Evolutionary conservation across 345 rosid species (phyloP), one percentile per base, ranked within the genome.

Genomic region (Hevea brasiliensis): DNA sequence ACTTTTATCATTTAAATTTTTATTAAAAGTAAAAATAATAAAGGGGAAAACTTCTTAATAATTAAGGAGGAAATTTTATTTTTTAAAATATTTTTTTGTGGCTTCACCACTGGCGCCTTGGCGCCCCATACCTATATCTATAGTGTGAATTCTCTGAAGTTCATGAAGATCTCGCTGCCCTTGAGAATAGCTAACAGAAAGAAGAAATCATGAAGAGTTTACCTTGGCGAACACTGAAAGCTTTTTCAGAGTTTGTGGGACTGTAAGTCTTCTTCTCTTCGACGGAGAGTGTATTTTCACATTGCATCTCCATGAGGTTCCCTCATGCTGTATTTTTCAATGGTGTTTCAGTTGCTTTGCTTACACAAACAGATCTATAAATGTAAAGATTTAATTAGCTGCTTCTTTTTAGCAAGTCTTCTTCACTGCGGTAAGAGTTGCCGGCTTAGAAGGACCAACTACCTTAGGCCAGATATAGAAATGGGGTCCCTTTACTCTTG

Each of bases 371-470:
- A 50, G 55, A 50, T 50, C 1, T 14, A 11, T 50, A 15, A 8
- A 4, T 50, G 17, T 17, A n/a, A n/a, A n/a, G n/a, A n/a, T n/a
- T n/a, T n/a, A n/a, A n/a, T n/a, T n/a, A 1, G 7, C 2, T 27
- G 11, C 24, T 58, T 57, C 42, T 15, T 55, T 56, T 64, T 69
- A 23, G 37, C 76, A 94, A 97, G 99, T 50, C 89, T 95, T 57
- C 91, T 89, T 75, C 89, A 98, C 0, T 95, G 97, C 79, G 99
- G 99, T 12, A 95, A 95, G 86, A 95, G 99, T 73, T 95, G 99
- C 85, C 73, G 99, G 77, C 95, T 95, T 29, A 87, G 99, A 67
- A 92, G 99, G 99, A 89, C 97, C 0, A 95, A 95, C 78, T 95
- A 95, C 74, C 90, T 95, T 8, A 77, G 98, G 76, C 98, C 99